Evolutionary conservation across 306 rosid genomes (phyloP).

Genomic region (Pachyrhizus erosus): DNA sequence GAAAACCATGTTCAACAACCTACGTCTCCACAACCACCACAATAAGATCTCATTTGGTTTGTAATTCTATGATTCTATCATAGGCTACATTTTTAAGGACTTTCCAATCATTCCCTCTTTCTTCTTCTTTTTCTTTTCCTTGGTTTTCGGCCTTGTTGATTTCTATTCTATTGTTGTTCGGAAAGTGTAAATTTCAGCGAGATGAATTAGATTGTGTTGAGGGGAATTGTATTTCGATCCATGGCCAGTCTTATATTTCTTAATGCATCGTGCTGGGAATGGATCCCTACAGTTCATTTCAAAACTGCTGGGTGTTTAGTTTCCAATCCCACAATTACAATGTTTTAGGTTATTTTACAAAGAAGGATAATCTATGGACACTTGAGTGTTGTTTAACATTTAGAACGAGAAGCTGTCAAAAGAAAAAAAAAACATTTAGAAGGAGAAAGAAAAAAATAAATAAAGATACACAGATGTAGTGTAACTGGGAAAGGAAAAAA

Average conservation of each 20-base stretch:
- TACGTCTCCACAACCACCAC: not conserved
- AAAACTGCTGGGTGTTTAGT: too few relatives aligned
- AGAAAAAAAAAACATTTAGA: too few relatives aligned
- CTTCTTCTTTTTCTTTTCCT: not conserved
- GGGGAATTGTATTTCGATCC: slow-evolving; percentile 34
- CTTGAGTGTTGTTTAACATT: too few relatives aligned
- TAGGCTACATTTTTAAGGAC: not conserved
- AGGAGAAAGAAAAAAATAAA: too few relatives aligned
- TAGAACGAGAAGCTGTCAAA: too few relatives aligned
- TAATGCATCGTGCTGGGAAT: too few relatives aligned
- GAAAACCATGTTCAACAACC: slow-evolving; percentile 1
- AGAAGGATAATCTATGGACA: too few relatives aligned
- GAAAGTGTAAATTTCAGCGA: slow-evolving; percentile 59
- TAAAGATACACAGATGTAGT: too few relatives aligned
- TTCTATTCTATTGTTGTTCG: slow-evolving; percentile 44
- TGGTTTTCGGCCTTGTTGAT: slow-evolving; percentile 26
- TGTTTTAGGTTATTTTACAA: too few relatives aligned
- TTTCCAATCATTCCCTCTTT: not conserved
- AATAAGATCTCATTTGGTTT: not conserved
- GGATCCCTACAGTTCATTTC: too few relatives aligned
- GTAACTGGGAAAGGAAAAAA: too few relatives aligned
- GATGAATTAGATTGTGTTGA: slow-evolving; percentile 34
- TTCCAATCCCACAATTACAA: too few relatives aligned
- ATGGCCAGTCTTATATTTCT: not conserved
- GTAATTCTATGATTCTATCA: not conserved